Conservation (phyloP, 768 basidiomycete species). For the Hygrocybe coccinea region DNA sequence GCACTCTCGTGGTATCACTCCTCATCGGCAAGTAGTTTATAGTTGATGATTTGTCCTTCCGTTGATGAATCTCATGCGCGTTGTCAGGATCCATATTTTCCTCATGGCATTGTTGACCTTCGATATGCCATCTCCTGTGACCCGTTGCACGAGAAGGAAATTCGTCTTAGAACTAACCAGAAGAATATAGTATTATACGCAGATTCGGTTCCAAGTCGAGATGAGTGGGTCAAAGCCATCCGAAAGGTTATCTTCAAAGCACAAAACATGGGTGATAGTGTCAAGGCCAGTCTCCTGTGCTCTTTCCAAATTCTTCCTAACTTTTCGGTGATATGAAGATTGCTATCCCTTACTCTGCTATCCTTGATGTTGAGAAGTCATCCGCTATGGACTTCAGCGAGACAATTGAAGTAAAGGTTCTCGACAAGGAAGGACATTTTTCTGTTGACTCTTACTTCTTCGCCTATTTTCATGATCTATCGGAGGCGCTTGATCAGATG, state of each 20-base stretch:
- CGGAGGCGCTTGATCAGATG: conserved; percentile 74
- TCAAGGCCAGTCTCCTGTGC: conserved; percentile 56
- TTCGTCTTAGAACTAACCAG: conserved; percentile 80
- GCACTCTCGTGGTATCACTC: conserved; percentile 96
- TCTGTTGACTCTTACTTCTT: conserved; percentile 88
- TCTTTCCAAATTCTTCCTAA: neutral
- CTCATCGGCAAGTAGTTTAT: conserved; percentile 61
- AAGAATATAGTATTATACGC: conserved; percentile 67
- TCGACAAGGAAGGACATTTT: conserved; percentile 76
- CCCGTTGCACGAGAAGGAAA: conserved; percentile 65
- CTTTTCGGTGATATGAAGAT: conserved; percentile 47
- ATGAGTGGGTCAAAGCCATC: conserved; percentile 96
- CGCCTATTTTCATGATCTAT: conserved; percentile 85
- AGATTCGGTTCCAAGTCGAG: conserved; percentile 76
- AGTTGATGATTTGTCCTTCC: neutral
- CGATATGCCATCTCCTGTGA: conserved; percentile 93
- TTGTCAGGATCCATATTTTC: conserved; percentile 90
- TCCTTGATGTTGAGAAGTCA: conserved; percentile 85
- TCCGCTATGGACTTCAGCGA: conserved; percentile 93
- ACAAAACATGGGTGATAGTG: conserved; percentile 93
- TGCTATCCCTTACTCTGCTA: conserved; percentile 86
- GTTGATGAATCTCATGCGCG: neutral
- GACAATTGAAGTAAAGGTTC: conserved; percentile 89
- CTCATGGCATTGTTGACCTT: conserved; percentile 91
- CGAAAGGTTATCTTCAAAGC: conserved; percentile 92